phyloP scores from a whole-genome alignment of 345 rosid genomes.

The Iberis pinnata region DNA sequence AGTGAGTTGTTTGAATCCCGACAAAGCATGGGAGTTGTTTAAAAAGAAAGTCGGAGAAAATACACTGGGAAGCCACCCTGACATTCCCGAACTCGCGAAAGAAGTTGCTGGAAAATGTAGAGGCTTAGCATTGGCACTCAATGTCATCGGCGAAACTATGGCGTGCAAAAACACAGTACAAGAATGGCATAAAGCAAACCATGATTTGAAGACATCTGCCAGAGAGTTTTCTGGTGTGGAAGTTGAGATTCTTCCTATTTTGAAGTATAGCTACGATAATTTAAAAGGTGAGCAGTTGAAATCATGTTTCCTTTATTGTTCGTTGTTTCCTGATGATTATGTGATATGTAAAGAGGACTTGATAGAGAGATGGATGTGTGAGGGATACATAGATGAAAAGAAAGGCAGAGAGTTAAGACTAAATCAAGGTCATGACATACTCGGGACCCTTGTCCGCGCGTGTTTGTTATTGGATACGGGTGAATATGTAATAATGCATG shows the following conservation, averaged over 20 bases:
- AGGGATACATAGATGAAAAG: slow-evolving; percentile 1
- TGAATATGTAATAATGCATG: too few species aligned
- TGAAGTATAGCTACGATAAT: too few species aligned
- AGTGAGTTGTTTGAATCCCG: background rate
- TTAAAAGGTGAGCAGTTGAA: background rate
- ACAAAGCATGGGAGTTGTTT: slow-evolving; percentile 1
- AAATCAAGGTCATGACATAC: slow-evolving; percentile 3
- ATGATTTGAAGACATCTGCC: background rate
- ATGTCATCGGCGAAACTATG: too few species aligned
- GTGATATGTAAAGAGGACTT: background rate
- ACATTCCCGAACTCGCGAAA: too few species aligned
- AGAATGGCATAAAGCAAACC: background rate
- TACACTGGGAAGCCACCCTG: background rate
- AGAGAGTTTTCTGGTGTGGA: background rate
- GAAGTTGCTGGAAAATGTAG: too few species aligned
- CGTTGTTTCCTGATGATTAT: background rate
- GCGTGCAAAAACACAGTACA: background rate
- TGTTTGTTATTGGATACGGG: too few species aligned
- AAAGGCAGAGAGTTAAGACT: background rate
- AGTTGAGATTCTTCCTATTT: background rate
- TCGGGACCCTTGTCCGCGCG: slow-evolving; percentile 1
- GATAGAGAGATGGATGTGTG: background rate
- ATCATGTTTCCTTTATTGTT: slow-evolving; percentile 1
- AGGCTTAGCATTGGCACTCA: too few species aligned
- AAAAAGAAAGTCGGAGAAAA: background rate